A percentile compares a stretch with the other conserved stretches of the same genome.
These are phyloP conservation scores for Eremothecium sinecaudum DNA, from an alignment of 1,139 yeast genomes.

Conservation along the genomic window DNA sequence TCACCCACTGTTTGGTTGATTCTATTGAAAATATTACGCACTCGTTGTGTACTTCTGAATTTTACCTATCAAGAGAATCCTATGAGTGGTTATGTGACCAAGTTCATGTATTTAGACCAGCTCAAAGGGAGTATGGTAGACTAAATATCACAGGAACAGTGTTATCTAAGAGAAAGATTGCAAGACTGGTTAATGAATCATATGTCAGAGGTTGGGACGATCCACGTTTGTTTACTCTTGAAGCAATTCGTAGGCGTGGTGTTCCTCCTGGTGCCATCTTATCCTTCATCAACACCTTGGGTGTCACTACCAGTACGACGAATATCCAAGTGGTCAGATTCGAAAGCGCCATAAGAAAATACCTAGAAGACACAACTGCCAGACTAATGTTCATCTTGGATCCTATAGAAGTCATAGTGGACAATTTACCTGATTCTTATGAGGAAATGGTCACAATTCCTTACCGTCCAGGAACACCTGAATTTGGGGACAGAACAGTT, in stretches of 20 bases:
- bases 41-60: constrained; percentile 92
- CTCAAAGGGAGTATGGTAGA: constrained; percentile 97
- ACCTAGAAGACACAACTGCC: constrained; percentile 85
- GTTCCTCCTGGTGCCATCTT: constrained; percentile 98
- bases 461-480: constrained; percentile 73
- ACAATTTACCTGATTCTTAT: constrained; percentile 68
- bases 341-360: constrained; percentile 80
- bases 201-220: constrained; percentile 97
- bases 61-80: constrained; percentile 81
- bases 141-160: constrained; percentile 90
- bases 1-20: constrained; percentile 98
- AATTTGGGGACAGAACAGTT: constrained; percentile 66
- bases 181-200: constrained; percentile 73
- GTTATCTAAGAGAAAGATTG: constrained; percentile 90
- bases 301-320: constrained; percentile 89
- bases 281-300: constrained; percentile 85
- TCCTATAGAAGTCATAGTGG: constrained; percentile 76
- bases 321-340: constrained; percentile 85
- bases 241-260: constrained; percentile 93
- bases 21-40: constrained; percentile 92
- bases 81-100: constrained; percentile 98
- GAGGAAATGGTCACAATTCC: constrained; percentile 69
- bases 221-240: constrained; percentile 91
- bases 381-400: constrained; percentile 88
- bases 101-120: constrained; percentile 91